Evolutionary conservation across 148 eudicot genomes (phyloP).

Genomic region (Amaranthus cruentus): DNA sequence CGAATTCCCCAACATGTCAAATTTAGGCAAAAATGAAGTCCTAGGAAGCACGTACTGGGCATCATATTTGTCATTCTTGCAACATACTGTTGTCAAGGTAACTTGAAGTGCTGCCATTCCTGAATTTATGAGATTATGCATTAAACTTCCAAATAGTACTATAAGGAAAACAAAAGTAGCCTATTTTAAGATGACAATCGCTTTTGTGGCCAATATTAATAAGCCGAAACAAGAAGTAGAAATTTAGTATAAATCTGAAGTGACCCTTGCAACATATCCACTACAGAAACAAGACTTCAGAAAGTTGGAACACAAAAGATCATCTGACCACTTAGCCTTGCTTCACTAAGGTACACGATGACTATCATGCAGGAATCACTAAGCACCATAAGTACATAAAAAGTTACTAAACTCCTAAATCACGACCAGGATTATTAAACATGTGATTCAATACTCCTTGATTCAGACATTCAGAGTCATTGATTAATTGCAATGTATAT

Average conservation of each 20-base stretch:
- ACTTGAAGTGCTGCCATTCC: conserved; percentile 76
- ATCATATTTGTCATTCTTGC: conserved; percentile 51
- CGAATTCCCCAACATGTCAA: conserved; percentile 42
- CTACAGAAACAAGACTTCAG: no score
- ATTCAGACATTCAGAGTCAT: no score
- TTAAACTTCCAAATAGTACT: background rate
- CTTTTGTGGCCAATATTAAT: background rate
- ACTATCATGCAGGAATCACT: background rate
- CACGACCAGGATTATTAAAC: no score
- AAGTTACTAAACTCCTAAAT: no score
- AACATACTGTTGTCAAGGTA: conserved; percentile 53
- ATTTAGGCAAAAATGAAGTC: conserved; percentile 53
- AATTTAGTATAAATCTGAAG: no score
- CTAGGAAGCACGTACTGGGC: conserved; percentile 35
- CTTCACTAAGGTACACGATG: background rate
- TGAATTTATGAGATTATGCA: conserved; percentile 18
- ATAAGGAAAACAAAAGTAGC: background rate
- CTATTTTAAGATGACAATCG: background rate
- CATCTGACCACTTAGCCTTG: conserved; percentile 2
- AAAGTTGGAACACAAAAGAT: background rate
- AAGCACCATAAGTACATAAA: no score
- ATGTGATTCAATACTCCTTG: no score
- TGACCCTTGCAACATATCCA: no score
- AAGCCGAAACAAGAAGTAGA: no score
- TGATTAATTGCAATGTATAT: no score